phyloP scores from a whole-genome alignment of 2,329 filamentous ascomycete species.

The Colletotrichum sojae region DNA sequence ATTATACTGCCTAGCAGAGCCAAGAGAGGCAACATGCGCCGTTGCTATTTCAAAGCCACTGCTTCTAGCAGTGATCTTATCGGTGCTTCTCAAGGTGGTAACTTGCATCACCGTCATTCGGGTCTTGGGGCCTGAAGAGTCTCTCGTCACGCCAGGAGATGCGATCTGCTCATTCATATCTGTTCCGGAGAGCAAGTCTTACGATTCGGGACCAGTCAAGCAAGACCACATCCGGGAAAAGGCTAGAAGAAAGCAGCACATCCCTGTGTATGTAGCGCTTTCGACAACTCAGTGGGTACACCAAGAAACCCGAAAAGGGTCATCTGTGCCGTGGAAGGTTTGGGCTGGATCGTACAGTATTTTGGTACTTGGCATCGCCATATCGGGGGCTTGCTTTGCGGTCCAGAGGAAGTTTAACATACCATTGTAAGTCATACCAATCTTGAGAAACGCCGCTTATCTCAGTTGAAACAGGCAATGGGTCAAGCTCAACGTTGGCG shows the following conservation, averaged over 20 bases:
- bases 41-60: conserved; percentile 3
- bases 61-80: conserved; percentile 6
- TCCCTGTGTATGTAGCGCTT: background rate
- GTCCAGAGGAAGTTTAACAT: background rate
- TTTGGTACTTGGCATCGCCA: background rate
- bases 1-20: conserved; percentile 13
- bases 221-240: background rate
- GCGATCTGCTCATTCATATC: conserved; percentile 10
- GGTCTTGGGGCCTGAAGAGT: background rate
- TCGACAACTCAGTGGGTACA: background rate
- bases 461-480: background rate
- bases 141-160: conserved; percentile 18
- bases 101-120: background rate
- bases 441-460: background rate
- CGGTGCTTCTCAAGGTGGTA: background rate
- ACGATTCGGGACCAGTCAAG: background rate
- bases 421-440: conserved; percentile 1
- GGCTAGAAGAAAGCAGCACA: background rate
- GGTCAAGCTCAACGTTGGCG: background rate
- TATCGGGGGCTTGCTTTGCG: background rate
- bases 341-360: background rate
- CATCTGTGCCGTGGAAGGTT: background rate
- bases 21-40: background rate
- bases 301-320: background rate
- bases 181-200: background rate